These are phyloP conservation scores for Auricularia sp. DNA, from an alignment of 768 basidiomycete genomes.

Conservation along the genomic window DNA sequence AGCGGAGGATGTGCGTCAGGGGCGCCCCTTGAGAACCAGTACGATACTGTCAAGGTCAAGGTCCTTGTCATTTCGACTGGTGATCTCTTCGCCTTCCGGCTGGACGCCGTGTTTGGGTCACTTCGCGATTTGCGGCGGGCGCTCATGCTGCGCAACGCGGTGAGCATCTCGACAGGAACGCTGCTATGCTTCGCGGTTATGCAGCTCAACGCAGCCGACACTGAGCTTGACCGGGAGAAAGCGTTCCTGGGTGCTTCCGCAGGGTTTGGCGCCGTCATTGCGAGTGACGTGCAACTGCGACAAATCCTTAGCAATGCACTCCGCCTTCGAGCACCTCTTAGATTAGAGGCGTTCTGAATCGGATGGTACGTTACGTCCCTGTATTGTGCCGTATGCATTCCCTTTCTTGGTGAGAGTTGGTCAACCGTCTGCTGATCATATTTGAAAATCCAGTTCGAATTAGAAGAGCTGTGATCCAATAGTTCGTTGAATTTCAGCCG, in stretches of 20 bases:
- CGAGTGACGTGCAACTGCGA: neutral
- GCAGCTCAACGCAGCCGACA: neutral
- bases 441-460: neutral
- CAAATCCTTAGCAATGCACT: neutral
- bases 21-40: neutral
- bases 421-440: neutral
- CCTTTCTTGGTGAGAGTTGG: neutral
- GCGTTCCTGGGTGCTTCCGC: neutral
- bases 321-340: neutral
- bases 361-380: neutral
- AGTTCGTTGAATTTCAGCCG: neutral
- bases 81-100: neutral
- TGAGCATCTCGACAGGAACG: neutral
- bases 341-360: neutral
- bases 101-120: neutral
- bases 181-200: neutral
- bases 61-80: neutral
- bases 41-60: neutral
- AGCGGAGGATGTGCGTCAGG: neutral
- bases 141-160: neutral
- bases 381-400: neutral
- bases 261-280: neutral
- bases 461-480: neutral
- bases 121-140: neutral
- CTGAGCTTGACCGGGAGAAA: neutral